A percentile compares a stretch with the other conserved stretches of the same genome.
Evolutionary conservation across 106 monocot species (phyloP).

Genomic region (Dioscorea alata): DNA sequence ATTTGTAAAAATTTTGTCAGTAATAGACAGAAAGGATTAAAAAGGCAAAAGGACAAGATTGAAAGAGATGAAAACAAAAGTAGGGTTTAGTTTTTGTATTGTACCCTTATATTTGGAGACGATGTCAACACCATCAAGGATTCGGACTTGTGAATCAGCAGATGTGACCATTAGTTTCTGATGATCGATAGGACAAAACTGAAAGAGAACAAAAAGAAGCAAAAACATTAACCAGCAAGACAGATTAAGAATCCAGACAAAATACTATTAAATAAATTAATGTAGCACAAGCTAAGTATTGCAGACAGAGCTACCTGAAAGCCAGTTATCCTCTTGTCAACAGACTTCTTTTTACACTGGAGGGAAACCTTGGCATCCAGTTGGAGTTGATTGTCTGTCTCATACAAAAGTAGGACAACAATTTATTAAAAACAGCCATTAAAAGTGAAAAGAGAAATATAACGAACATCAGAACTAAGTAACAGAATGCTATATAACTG

Average conservation of each 20-base stretch:
- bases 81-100: conserved; percentile 3
- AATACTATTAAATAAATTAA: background rate
- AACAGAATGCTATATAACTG: too few relatives aligned
- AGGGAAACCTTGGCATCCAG: conserved; percentile 7
- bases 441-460: too few relatives aligned
- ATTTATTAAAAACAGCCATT: too few relatives aligned
- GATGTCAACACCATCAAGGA: conserved; percentile 52
- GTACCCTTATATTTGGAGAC: conserved; percentile 62
- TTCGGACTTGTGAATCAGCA: conserved; percentile 54
- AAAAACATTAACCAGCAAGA: background rate
- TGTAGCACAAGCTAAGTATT: background rate
- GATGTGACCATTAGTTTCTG: conserved; percentile 63
- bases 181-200: conserved; percentile 58
- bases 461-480: too few relatives aligned
- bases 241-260: background rate
- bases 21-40: background rate
- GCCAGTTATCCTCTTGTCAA: conserved; percentile 14
- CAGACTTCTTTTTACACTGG: conserved; percentile 17
- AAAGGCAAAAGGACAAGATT: background rate
- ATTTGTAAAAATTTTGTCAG: background rate
- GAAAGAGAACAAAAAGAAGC: conserved; percentile 1
- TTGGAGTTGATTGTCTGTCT: conserved; percentile 16
- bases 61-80: background rate
- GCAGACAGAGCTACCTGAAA: conserved; percentile 2
- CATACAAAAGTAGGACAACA: background rate